Conservation (phyloP, 441 rosid genomes). For the Raphanus hybrid region DNA sequence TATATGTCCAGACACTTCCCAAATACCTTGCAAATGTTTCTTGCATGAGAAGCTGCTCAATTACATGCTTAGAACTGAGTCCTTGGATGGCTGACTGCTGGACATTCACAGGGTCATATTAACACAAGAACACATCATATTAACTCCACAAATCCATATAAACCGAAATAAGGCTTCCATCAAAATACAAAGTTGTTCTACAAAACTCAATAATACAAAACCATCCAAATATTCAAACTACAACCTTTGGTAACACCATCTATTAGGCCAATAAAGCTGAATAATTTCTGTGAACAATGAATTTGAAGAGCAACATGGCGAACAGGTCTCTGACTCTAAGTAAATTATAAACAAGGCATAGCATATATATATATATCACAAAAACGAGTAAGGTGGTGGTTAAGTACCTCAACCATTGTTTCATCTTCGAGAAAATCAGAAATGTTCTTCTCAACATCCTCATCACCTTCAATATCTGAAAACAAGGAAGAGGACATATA, state of each 20-base stretch:
- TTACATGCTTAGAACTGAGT: slow-evolving; percentile 57
- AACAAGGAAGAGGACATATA: background rate
- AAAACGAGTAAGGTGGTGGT: slow-evolving; percentile 13
- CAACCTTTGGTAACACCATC: background rate
- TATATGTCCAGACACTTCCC: slow-evolving; percentile 6
- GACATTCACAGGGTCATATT: slow-evolving; percentile 41
- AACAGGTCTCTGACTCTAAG: slow-evolving; percentile 1
- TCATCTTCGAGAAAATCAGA: slow-evolving; percentile 46
- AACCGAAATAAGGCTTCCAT: background rate
- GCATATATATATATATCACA: background rate
- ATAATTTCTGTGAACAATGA: background rate
- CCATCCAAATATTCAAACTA: background rate
- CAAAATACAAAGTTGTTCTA: slow-evolving; percentile 8
- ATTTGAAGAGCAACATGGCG: background rate
- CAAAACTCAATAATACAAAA: slow-evolving; percentile 22
- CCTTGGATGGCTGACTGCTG: slow-evolving; percentile 27
- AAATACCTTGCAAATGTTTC: slow-evolving; percentile 85
- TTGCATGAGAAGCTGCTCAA: slow-evolving; percentile 78
- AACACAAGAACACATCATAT: slow-evolving; percentile 32
- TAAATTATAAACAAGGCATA: background rate
- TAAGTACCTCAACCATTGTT: slow-evolving; percentile 44
- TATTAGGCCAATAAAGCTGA: background rate
- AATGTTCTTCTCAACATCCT: slow-evolving; percentile 27
- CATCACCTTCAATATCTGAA: slow-evolving; percentile 60
- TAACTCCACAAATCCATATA: slow-evolving; percentile 19